Percentiles rank a stretch among this genome's conserved stretches.
Evolutionary conservation across 2,329 filamentous ascomycete species (phyloP).

Genomic region (Colletotrichum filicis): DNA sequence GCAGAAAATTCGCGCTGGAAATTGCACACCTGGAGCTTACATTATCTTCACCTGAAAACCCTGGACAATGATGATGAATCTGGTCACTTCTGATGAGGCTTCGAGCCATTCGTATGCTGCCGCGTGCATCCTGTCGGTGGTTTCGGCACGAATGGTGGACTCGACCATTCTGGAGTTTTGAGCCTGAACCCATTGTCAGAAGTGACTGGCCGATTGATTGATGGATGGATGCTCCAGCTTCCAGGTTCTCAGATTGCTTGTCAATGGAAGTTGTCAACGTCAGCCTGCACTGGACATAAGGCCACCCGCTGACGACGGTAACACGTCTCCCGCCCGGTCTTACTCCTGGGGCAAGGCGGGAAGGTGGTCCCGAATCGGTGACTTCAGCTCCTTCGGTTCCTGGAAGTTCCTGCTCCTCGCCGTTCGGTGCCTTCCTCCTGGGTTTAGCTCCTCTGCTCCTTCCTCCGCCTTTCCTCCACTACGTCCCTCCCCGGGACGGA

Average conservation of each 20-base stretch:
- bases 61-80: conserved; percentile 8
- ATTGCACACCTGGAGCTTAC: conserved; percentile 12
- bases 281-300: background rate
- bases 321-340: background rate
- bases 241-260: background rate
- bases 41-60: conserved; percentile 23
- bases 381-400: background rate
- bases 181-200: background rate
- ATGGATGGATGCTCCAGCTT: background rate
- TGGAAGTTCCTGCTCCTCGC: background rate
- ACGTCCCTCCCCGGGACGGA: background rate
- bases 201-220: background rate
- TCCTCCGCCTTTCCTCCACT: background rate
- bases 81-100: background rate
- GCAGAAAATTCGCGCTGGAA: conserved; percentile 32
- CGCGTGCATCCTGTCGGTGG: background rate
- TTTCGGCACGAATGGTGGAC: background rate
- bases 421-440: background rate
- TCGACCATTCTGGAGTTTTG: too few species aligned
- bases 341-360: background rate
- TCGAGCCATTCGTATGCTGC: conserved; percentile 6
- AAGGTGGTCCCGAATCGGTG: background rate
- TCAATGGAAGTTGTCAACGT: background rate
- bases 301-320: background rate
- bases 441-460: background rate